phyloP scores from a whole-genome alignment of 2,329 filamentous ascomycete genomes.

The Sporothrix pallida region DNA sequence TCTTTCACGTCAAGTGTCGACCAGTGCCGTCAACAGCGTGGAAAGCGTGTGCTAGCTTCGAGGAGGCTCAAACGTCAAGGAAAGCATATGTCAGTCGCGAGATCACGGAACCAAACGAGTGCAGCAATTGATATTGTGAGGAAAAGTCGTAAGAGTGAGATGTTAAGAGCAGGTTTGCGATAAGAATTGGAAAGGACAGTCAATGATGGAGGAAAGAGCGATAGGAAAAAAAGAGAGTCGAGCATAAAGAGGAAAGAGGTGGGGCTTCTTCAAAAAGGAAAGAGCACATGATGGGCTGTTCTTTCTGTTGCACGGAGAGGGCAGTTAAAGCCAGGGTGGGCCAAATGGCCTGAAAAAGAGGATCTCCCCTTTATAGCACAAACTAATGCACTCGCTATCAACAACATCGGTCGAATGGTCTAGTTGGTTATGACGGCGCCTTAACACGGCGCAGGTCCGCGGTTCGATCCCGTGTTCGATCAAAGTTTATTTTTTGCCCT shows the following conservation, averaged over 20 bases:
- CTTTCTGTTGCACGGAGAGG: slow-evolving; percentile 2
- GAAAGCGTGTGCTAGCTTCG: not conserved
- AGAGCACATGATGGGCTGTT: slow-evolving; percentile 20
- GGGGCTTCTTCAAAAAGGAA: slow-evolving; percentile 12
- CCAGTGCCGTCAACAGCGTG: not conserved
- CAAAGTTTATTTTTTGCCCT: slow-evolving; percentile 28
- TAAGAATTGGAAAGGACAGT: not conserved
- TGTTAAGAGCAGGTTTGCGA: not conserved
- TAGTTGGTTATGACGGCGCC: slow-evolving; percentile 37
- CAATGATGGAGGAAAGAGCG: slow-evolving; percentile 27
- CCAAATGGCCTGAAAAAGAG: not conserved
- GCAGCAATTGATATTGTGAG: not conserved
- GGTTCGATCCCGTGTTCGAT: slow-evolving; percentile 36
- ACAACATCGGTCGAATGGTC: slow-evolving; percentile 34
- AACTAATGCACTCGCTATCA: not conserved
- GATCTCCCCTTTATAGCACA: not conserved
- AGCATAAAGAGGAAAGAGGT: not conserved
- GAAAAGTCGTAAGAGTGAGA: too few relatives aligned
- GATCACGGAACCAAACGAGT: not conserved
- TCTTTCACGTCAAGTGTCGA: not conserved
- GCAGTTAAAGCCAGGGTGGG: not conserved
- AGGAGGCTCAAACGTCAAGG: not conserved
- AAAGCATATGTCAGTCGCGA: not conserved
- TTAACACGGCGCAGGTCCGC: slow-evolving; percentile 37
- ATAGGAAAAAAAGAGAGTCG: slow-evolving; percentile 24